These are phyloP conservation scores for Dactylellina parvicollis DNA, from an alignment of 2,329 filamentous ascomycete species.

Conservation along the genomic window DNA sequence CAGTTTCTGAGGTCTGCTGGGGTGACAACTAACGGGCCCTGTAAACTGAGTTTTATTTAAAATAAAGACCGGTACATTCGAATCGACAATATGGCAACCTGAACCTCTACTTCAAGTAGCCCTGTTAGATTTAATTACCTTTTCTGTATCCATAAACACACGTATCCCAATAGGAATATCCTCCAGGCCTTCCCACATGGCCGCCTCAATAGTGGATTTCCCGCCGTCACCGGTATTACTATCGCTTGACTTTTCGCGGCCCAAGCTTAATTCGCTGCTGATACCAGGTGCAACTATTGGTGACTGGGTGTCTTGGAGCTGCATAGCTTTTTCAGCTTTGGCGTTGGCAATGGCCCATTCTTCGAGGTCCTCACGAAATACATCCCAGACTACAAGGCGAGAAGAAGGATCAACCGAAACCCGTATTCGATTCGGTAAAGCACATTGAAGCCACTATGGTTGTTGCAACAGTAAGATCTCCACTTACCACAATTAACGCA, in stretches of 20 bases:
- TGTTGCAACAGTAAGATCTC: slow-evolving; percentile 2
- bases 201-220: slow-evolving; percentile 13
- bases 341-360: slow-evolving; percentile 77
- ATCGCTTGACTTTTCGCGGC: slow-evolving; percentile 54
- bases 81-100: not conserved
- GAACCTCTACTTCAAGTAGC: not conserved
- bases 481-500: slow-evolving; percentile 99
- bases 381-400: slow-evolving; percentile 33
- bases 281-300: not conserved
- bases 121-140: slow-evolving; percentile 78
- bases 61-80: too few species aligned
- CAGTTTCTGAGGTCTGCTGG: too few species aligned
- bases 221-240: slow-evolving; percentile 60
- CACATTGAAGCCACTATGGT: not conserved
- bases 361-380: slow-evolving; percentile 88
- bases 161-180: slow-evolving; percentile 89
- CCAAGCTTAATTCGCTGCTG: too few species aligned
- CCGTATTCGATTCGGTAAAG: not conserved
- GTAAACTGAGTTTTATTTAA: too few species aligned
- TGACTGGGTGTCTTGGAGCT: slow-evolving; percentile 58
- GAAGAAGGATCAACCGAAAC: not conserved
- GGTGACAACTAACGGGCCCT: too few species aligned
- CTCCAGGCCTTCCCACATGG: slow-evolving; percentile 59
- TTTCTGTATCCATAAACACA: slow-evolving; percentile 98
- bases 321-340: slow-evolving; percentile 70